Evolutionary conservation across 2,329 filamentous ascomycete genomes (phyloP).

Genomic region (Aspergillus costaricaensis): DNA sequence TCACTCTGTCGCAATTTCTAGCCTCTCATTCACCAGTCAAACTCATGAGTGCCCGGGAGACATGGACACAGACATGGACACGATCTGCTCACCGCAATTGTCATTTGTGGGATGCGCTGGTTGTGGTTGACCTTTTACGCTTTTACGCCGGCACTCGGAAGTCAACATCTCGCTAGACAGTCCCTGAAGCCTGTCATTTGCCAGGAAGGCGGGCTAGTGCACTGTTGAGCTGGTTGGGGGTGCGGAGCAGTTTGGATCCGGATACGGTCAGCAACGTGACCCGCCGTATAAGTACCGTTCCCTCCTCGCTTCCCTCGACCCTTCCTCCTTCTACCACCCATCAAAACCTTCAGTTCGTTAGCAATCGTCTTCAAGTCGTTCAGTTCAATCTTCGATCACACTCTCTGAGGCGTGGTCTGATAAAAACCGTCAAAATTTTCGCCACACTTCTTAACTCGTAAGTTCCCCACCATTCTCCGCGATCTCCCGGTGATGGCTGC

Average conservation of each 20-base stretch:
- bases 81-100: background rate
- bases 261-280: constrained; percentile 11
- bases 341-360: constrained; percentile 21
- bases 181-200: background rate
- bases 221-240: background rate
- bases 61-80: background rate
- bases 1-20: too few species aligned
- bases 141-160: background rate
- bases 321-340: constrained; percentile 9
- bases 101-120: background rate
- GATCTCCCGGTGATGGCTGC: background rate
- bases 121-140: too few species aligned
- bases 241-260: constrained; percentile 10
- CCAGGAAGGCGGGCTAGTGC: background rate
- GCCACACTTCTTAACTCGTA: constrained; percentile 98
- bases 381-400: constrained; percentile 46
- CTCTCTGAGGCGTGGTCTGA: constrained; percentile 62
- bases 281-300: constrained; percentile 11
- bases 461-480: constrained; percentile 40
- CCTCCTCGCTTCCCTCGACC: constrained; percentile 1
- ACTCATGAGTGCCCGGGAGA: too few species aligned
- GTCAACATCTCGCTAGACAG: background rate
- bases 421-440: constrained; percentile 84
- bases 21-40: too few species aligned
- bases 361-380: constrained; percentile 28